Base-by-base conservation (phyloP, 2,329 filamentous ascomycete genomes). In the Pseudocercospora pini-densiflorae region DNA sequence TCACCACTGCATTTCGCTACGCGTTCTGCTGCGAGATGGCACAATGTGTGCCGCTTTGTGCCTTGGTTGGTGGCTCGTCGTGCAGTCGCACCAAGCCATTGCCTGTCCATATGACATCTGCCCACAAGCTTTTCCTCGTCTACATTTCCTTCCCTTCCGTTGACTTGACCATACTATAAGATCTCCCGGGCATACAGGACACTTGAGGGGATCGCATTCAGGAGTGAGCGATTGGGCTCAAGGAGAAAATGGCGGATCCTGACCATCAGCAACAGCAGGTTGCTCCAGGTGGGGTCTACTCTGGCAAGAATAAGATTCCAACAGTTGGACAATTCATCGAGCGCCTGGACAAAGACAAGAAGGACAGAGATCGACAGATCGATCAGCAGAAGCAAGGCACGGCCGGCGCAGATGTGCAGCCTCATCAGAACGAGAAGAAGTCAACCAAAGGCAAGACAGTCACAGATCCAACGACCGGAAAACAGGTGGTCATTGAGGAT, bases 381-480 rank as follows among this genome's bases (percentile, higher is more conserved):
- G 91, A 96, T 54, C 80, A 81, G 58, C 57, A 64, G 43, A 57
- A 65, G 47, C 64, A 31, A 21, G 82, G 79, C 64, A 54, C 72
- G 69, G 31, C 65, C 47, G 73, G 77, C 36, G 73, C 73, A 21
- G 80, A 81, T 58, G 80, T 78, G 8, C 73, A 77, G 51, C 79
- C 83, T 53, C 85, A 88, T 74, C 74, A 83, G 70, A 79, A 82
- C 58, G 79, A 82, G 59, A 77, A 81, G 62, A 75, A 78, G n/a
- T 79, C 80, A 8, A 80, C 83, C 63, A 80, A 79, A 57, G 80
- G 85, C 68, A 86, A 89, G 71, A 81, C 76, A 2, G 94, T 97
- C 53, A 93, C 91, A 0, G 94, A 98, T 77, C 94, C 94, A 0
- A 92, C 92, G 0, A 97, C 94, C 0, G 93, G 93, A 21, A 91